These are phyloP conservation scores for Cladosporium sp. DNA, from an alignment of 2,329 filamentous ascomycete genomes.

Conservation along the genomic window DNA sequence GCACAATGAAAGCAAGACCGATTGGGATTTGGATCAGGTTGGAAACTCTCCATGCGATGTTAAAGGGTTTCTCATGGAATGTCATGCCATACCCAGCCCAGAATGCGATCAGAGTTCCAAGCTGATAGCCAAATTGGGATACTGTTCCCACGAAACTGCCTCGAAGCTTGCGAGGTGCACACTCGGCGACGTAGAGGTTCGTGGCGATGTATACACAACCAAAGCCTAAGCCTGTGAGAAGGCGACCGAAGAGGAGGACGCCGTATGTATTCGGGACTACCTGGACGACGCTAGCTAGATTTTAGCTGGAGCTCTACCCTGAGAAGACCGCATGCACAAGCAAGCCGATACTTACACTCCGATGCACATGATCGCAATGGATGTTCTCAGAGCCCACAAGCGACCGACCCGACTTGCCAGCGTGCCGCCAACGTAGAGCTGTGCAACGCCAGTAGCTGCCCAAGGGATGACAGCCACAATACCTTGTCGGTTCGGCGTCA, in stretches of 20 bases:
- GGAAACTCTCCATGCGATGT: slow-evolving; percentile 42
- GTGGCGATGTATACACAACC: slow-evolving; percentile 42
- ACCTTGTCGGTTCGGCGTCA: slow-evolving; percentile 34
- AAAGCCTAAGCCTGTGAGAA: slow-evolving; percentile 39
- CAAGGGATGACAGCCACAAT: slow-evolving; percentile 41
- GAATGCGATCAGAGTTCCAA: slow-evolving; percentile 43
- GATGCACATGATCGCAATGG: slow-evolving; percentile 37
- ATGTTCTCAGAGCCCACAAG: slow-evolving; percentile 39
- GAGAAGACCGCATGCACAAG: neutral
- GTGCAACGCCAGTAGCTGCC: slow-evolving; percentile 39
- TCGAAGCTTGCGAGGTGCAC: slow-evolving; percentile 36
- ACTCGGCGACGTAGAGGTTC: slow-evolving; percentile 42
- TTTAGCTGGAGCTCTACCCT: no score
- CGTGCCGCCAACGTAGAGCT: slow-evolving; percentile 38
- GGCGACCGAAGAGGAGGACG: slow-evolving; percentile 38
- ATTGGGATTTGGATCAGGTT: slow-evolving; percentile 42
- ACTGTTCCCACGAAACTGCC: slow-evolving; percentile 40
- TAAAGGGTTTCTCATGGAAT: slow-evolving; percentile 38
- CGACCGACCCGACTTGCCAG: slow-evolving; percentile 36
- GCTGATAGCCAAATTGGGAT: slow-evolving; percentile 41
- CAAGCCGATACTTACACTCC: slow-evolving; percentile 30
- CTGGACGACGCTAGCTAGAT: slow-evolving; percentile 33
- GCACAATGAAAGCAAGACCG: slow-evolving; percentile 33
- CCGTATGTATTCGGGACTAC: slow-evolving; percentile 40
- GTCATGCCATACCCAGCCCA: slow-evolving; percentile 44